Percentiles rank a stretch among this genome's conserved stretches.
Evolutionary conservation across 768 basidiomycete genomes (phyloP).

Genomic region (Panaeolus cyanescens): DNA sequence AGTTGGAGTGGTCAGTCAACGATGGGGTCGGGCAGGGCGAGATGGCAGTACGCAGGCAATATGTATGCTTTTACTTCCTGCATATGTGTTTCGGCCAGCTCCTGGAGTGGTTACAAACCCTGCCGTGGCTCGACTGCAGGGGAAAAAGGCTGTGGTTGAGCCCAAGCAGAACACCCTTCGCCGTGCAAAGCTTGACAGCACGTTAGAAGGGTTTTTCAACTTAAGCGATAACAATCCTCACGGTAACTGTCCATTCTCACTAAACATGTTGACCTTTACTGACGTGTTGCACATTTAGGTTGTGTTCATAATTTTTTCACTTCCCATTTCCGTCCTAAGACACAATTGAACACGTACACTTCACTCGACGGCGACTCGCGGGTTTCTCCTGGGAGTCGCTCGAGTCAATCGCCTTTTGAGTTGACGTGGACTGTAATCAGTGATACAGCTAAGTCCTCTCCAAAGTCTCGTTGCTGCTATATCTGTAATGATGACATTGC

Average conservation of each 20-base stretch:
- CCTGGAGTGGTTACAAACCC: not conserved
- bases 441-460: not conserved
- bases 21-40: slow-evolving; percentile 18
- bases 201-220: slow-evolving; percentile 7
- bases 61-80: slow-evolving; percentile 12
- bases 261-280: not conserved
- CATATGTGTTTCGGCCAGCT: slow-evolving; percentile 9
- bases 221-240: not conserved
- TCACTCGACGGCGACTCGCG: not conserved
- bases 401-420: not conserved
- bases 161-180: not conserved
- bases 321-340: not conserved
- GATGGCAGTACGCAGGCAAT: slow-evolving; percentile 6
- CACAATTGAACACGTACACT: not conserved
- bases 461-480: slow-evolving; percentile 3
- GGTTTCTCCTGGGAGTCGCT: not conserved
- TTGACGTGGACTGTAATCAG: slow-evolving; percentile 9
- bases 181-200: slow-evolving; percentile 5
- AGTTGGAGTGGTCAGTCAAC: slow-evolving; percentile 15
- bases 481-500: slow-evolving; percentile 2
- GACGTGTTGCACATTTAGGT: not conserved
- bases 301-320: not conserved
- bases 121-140: no score
- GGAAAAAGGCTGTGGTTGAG: not conserved
- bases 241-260: not conserved